Conservation (phyloP, 192 early-diverging fungal genomes). For the Podila clonocystis region DNA sequence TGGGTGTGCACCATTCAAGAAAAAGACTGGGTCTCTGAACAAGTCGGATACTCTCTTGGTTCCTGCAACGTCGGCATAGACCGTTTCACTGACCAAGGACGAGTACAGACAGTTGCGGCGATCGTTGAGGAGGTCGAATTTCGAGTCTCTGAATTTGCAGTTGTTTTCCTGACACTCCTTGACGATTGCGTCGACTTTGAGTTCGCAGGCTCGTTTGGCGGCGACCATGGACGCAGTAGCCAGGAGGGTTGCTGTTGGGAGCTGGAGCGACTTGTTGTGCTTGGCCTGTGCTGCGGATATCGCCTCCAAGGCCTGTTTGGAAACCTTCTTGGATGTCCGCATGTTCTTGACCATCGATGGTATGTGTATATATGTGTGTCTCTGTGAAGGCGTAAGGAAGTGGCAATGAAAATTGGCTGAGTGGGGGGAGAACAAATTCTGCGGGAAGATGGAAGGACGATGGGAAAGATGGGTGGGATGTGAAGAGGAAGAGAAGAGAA, state of each 20-base stretch:
- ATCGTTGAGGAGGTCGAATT: constrained; percentile 47
- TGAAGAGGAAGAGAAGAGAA: not conserved
- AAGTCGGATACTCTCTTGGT: constrained; percentile 49
- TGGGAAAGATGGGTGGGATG: not conserved
- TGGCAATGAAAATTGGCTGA: not conserved
- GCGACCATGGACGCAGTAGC: constrained; percentile 39
- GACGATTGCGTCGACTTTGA: constrained; percentile 49
- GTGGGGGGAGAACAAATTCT: not conserved
- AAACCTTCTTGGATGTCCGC: constrained; percentile 20
- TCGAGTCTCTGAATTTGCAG: constrained; percentile 43
- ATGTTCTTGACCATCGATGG: constrained; percentile 23
- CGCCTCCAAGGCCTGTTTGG: constrained; percentile 3
- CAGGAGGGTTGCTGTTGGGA: constrained; percentile 29
- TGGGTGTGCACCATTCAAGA: constrained; percentile 53
- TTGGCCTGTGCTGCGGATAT: constrained; percentile 30
- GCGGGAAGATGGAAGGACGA: not conserved
- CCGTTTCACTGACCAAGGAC: constrained; percentile 42
- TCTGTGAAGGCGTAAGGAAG: not conserved
- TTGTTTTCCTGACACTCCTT: constrained; percentile 41
- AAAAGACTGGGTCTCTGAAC: constrained; percentile 61
- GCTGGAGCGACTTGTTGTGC: constrained; percentile 34
- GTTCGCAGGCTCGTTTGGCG: constrained; percentile 24
- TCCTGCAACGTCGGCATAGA: constrained; percentile 36
- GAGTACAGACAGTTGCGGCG: constrained; percentile 47
- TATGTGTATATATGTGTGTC: not conserved